Percentiles rank a stretch among this genome's conserved stretches.
These are phyloP conservation scores for Lichtheimia hyalospora DNA, from an alignment of 371 early-diverging fungal species.

Conservation along the genomic window DNA sequence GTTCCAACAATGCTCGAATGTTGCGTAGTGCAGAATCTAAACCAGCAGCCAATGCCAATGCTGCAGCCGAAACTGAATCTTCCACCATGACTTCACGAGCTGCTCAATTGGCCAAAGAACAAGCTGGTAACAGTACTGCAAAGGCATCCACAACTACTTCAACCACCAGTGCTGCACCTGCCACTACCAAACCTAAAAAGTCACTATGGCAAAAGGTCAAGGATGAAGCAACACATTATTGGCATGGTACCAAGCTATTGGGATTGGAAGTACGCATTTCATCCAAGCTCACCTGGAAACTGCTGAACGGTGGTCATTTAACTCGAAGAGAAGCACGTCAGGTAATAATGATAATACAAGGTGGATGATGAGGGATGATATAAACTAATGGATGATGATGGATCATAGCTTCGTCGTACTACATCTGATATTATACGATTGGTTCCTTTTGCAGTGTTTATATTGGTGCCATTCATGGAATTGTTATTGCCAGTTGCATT, in stretches of 20 bases:
- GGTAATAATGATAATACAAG: conserved; percentile 22
- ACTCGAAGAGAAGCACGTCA: conserved; percentile 91
- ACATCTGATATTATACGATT: conserved; percentile 87
- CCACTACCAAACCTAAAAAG: conserved; percentile 57
- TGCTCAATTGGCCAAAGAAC: conserved; percentile 43
- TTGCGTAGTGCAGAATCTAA: conserved; percentile 20
- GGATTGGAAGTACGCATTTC: conserved; percentile 89
- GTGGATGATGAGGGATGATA: not conserved
- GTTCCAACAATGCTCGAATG: not conserved
- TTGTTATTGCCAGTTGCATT: conserved; percentile 88
- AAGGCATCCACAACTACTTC: conserved; percentile 1
- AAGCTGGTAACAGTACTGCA: conserved; percentile 2
- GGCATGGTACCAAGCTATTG: conserved; percentile 92
- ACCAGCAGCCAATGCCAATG: not conserved
- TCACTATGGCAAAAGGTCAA: conserved; percentile 80
- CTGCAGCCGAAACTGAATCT: conserved; percentile 27
- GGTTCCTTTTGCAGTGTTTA: conserved; percentile 90
- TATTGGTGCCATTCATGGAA: conserved; percentile 94
- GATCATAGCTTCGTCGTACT: conserved; percentile 76
- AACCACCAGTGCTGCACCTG: not conserved
- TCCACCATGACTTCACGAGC: conserved; percentile 39
- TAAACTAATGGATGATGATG: not conserved
- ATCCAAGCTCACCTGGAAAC: conserved; percentile 72
- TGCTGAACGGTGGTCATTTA: conserved; percentile 76
- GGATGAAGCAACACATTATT: conserved; percentile 90